A percentile compares a stretch with the other conserved stretches of the same genome.
Evolutionary conservation across 2,329 filamentous ascomycete species (phyloP).

Genomic region (Aspergillus quadricinctus): DNA sequence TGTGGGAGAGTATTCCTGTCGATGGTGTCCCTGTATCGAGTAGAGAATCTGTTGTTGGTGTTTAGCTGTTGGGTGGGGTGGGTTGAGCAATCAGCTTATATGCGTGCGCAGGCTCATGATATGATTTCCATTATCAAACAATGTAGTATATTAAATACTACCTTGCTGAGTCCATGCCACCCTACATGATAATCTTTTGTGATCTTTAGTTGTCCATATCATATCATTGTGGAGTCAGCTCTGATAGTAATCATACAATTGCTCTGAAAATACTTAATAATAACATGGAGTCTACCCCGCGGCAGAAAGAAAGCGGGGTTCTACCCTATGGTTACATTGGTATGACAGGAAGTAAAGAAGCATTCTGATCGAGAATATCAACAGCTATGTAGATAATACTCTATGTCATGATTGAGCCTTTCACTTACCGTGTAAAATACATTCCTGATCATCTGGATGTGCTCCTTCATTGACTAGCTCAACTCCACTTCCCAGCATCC

Average conservation of each 20-base stretch:
- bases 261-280: neutral
- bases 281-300: constrained; percentile 6
- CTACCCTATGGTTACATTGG: constrained; percentile 4
- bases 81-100: neutral
- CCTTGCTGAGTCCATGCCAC: constrained; percentile 5
- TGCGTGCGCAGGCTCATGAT: neutral
- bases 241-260: neutral
- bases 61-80: neutral
- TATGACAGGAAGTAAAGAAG: neutral
- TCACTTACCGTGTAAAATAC: neutral
- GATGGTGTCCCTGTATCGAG: neutral
- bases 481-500: constrained; percentile 2
- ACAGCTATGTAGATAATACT: neutral
- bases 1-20: neutral
- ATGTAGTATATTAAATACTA: constrained; percentile 9
- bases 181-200: neutral
- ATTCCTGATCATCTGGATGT: neutral
- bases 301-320: constrained; percentile 2
- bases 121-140: constrained; percentile 6
- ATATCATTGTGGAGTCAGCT: neutral
- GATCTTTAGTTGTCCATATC: neutral
- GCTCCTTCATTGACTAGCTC: neutral
- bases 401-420: neutral
- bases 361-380: neutral
- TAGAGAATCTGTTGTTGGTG: neutral